Evolutionary conservation across 2,329 filamentous ascomycete genomes (phyloP).

Genomic region (Epichloe amarillans): DNA sequence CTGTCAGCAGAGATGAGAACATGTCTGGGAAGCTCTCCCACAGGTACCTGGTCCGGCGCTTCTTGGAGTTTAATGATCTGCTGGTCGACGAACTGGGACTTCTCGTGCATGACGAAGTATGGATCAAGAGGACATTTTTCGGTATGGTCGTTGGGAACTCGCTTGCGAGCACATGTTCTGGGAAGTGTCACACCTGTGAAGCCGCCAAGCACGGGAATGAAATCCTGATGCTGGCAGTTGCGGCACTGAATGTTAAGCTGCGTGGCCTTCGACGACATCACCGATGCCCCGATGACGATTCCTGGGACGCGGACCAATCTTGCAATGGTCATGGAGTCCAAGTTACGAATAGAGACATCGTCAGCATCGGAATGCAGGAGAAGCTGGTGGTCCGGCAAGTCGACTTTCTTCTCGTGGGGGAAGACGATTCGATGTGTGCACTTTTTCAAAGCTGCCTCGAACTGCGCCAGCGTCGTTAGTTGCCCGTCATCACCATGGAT

Average conservation of each 20-base stretch:
- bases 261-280: conserved; percentile 91
- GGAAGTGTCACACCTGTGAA: conserved; percentile 82
- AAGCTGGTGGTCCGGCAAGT: conserved; percentile 82
- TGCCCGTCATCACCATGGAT: not conserved
- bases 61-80: conserved; percentile 97
- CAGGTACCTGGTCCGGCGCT: conserved; percentile 91
- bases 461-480: conserved; percentile 37
- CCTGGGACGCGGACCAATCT: conserved; percentile 93
- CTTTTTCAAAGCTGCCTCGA: conserved; percentile 77
- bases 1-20: conserved; percentile 94
- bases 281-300: conserved; percentile 94
- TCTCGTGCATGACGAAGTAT: conserved; percentile 91
- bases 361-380: conserved; percentile 87
- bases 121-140: conserved; percentile 83
- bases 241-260: conserved; percentile 77
- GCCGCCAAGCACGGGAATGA: conserved; percentile 64
- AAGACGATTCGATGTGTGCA: conserved; percentile 92
- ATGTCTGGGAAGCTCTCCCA: conserved; percentile 87
- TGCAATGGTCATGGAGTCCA: conserved; percentile 85
- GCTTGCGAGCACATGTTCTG: conserved; percentile 55
- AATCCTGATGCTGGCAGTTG: conserved; percentile 62
- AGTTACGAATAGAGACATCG: conserved; percentile 82
- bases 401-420: conserved; percentile 47
- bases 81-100: conserved; percentile 89
- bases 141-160: conserved; percentile 50